phyloP scores from a whole-genome alignment of 2,329 filamentous ascomycete species.

The Penicillium oxalicum region DNA sequence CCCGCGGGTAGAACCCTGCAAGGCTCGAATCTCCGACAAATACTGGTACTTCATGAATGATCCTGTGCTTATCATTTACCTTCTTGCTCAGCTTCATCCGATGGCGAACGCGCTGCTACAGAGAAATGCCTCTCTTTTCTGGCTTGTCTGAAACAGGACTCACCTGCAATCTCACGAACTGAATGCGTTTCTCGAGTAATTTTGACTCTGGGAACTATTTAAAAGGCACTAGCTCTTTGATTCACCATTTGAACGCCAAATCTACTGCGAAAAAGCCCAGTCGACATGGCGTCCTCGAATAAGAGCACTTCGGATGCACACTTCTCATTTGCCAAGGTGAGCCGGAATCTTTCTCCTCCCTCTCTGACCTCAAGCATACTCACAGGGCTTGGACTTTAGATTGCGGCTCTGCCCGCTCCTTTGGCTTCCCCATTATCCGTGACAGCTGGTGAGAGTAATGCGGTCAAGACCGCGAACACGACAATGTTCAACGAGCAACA shows the following conservation, averaged over 20 bases:
- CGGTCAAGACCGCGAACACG: conserved; percentile 16
- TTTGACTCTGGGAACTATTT: conserved; percentile 20
- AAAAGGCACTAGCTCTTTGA: conserved; percentile 14
- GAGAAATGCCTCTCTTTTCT: conserved; percentile 43
- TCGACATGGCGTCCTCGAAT: conserved; percentile 30
- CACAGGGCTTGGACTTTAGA: conserved; percentile 19
- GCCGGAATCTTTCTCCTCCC: conserved; percentile 13
- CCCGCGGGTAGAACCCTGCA: conserved; percentile 2
- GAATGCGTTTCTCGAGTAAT: conserved; percentile 23
- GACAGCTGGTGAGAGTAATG: conserved; percentile 23
- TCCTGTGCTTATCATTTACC: conserved; percentile 11
- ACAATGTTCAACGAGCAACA: conserved; percentile 16
- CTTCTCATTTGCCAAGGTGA: conserved; percentile 72
- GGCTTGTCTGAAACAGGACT: conserved; percentile 39
- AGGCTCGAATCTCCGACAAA: not conserved
- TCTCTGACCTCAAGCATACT: conserved; percentile 7
- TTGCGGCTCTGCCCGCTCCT: conserved; percentile 40
- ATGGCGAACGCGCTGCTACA: conserved; percentile 39
- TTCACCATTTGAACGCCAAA: conserved; percentile 17
- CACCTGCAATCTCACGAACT: conserved; percentile 34
- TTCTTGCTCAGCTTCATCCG: conserved; percentile 26
- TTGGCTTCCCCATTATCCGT: conserved; percentile 22
- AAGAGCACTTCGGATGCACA: conserved; percentile 24
- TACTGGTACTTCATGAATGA: not conserved
- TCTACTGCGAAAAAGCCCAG: conserved; percentile 15